These are phyloP conservation scores for Phialophora verrucosa DNA, from an alignment of 2,329 filamentous ascomycete species.

Conservation along the genomic window DNA sequence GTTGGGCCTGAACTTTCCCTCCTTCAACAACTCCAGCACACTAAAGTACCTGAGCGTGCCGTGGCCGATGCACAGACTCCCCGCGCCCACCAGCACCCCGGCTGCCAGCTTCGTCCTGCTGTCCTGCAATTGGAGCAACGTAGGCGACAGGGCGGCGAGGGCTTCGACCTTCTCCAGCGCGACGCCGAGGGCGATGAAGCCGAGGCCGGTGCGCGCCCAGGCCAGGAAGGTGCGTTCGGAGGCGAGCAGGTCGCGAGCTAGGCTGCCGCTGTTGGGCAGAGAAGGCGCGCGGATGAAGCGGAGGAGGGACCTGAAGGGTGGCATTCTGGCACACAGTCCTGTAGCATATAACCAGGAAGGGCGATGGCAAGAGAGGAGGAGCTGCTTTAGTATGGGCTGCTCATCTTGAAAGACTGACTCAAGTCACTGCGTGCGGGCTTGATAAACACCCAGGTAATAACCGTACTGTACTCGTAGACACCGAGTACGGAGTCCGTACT, in stretches of 20 bases:
- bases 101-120: slow-evolving; percentile 46
- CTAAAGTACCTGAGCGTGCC: slow-evolving; percentile 57
- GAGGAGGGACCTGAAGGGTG: slow-evolving; percentile 8
- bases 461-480: too few species aligned
- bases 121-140: slow-evolving; percentile 27
- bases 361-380: background rate
- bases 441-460: too few species aligned
- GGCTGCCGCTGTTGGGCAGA: slow-evolving; percentile 55
- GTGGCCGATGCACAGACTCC: slow-evolving; percentile 55
- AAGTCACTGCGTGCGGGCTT: too few species aligned
- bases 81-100: slow-evolving; percentile 52
- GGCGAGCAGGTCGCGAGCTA: slow-evolving; percentile 60
- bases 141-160: slow-evolving; percentile 29
- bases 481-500: too few species aligned
- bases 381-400: background rate
- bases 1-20: slow-evolving; percentile 48
- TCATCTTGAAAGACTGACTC: background rate
- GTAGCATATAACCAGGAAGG: too few species aligned
- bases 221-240: slow-evolving; percentile 61
- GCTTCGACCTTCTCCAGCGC: slow-evolving; percentile 53
- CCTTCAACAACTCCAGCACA: slow-evolving; percentile 50
- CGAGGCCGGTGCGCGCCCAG: slow-evolving; percentile 59
- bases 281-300: slow-evolving; percentile 21
- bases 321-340: background rate
- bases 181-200: slow-evolving; percentile 59